Evolutionary conservation across 257 asterid genomes (phyloP).

Genomic region (Ilex asprella): DNA sequence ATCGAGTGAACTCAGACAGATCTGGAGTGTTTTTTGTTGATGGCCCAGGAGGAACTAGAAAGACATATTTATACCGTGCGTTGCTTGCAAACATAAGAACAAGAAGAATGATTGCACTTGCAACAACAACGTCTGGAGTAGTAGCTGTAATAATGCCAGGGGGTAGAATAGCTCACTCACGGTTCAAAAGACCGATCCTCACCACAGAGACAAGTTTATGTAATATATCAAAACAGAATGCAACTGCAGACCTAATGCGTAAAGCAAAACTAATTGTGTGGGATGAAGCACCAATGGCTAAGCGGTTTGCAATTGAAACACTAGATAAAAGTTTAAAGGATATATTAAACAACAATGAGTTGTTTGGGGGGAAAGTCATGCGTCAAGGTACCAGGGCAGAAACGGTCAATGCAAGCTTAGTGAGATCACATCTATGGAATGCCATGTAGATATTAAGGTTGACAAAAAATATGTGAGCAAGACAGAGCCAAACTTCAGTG

Average conservation of each 20-base stretch:
- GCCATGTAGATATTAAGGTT: neutral
- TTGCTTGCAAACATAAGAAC: neutral
- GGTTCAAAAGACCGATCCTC: slow-evolving; percentile 9
- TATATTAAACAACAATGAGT: too few species aligned
- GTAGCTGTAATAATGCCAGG: neutral
- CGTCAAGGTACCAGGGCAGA: neutral
- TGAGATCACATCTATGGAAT: neutral
- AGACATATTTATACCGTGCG: slow-evolving; percentile 1
- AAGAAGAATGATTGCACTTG: neutral
- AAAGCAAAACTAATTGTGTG: neutral
- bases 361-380: too few species aligned
- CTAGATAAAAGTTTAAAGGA: too few species aligned
- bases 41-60: slow-evolving; percentile 1
- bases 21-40: slow-evolving; percentile 5
- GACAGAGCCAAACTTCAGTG: neutral
- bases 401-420: neutral
- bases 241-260: neutral
- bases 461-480: neutral
- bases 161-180: slow-evolving; percentile 2
- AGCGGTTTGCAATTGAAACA: neutral
- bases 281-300: slow-evolving; percentile 4
- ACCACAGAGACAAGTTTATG: neutral
- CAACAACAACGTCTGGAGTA: slow-evolving; percentile 1
- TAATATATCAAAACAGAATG: neutral
- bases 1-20: too few species aligned